These are phyloP conservation scores for Boehmeria nivea DNA, from an alignment of 306 rosid genomes.

Conservation along the genomic window DNA sequence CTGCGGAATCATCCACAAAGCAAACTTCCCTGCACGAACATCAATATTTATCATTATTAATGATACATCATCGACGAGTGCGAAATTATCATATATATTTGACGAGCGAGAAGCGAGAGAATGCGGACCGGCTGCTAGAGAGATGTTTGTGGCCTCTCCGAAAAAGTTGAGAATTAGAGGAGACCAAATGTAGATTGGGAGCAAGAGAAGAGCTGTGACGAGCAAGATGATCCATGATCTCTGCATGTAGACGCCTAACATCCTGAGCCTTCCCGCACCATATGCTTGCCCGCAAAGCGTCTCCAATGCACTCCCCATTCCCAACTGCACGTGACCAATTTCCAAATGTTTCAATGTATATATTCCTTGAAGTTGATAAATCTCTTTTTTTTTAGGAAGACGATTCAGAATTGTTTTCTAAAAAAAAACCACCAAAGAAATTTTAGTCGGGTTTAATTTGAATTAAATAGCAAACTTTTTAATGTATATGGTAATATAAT, in stretches of 20 bases:
- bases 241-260: slow-evolving; percentile 82
- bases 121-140: slow-evolving; percentile 62
- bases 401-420: too few relatives aligned
- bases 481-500: too few relatives aligned
- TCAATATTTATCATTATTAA: neutral
- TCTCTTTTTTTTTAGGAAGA: too few relatives aligned
- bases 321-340: slow-evolving; percentile 38
- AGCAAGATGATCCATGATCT: slow-evolving; percentile 75
- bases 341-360: too few relatives aligned
- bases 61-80: neutral
- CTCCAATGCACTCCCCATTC: slow-evolving; percentile 91
- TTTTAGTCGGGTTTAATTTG: too few relatives aligned
- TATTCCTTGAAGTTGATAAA: too few relatives aligned
- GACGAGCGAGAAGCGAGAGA: too few relatives aligned
- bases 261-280: slow-evolving; percentile 60
- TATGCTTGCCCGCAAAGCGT: slow-evolving; percentile 78
- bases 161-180: slow-evolving; percentile 47
- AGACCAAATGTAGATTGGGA: slow-evolving; percentile 67
- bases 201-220: slow-evolving; percentile 32
- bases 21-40: slow-evolving; percentile 47
- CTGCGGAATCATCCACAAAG: slow-evolving; percentile 66
- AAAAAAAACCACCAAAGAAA: too few relatives aligned
- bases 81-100: too few relatives aligned
- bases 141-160: slow-evolving; percentile 48
- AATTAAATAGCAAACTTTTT: too few relatives aligned